A percentile compares a stretch with the other conserved stretches of the same genome.
Conservation (phyloP, 2,329 filamentous ascomycete species). For the Pseudogymnoascus sp. region DNA sequence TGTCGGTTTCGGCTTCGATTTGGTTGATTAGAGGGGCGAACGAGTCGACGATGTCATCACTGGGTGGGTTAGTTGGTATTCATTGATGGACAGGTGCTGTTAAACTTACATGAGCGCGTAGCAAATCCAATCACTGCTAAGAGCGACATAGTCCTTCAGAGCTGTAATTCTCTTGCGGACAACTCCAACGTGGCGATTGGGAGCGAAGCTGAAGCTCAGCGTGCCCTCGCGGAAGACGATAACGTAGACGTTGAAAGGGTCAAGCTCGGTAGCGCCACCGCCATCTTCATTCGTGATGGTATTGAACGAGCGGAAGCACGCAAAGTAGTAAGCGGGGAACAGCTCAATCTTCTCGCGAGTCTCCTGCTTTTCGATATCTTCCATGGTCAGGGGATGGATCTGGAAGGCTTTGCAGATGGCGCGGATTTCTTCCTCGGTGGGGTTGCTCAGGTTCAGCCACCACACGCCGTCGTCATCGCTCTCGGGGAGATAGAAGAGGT, state of each 20-base stretch:
- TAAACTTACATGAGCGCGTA: slow-evolving; percentile 82
- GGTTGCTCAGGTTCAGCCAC: slow-evolving; percentile 94
- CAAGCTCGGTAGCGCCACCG: slow-evolving; percentile 63
- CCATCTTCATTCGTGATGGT: slow-evolving; percentile 61
- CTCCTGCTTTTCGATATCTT: slow-evolving; percentile 93
- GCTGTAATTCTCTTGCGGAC: slow-evolving; percentile 88
- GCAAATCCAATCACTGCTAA: slow-evolving; percentile 98
- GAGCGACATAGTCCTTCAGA: slow-evolving; percentile 86
- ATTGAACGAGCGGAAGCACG: slow-evolving; percentile 91
- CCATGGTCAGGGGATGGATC: slow-evolving; percentile 88
- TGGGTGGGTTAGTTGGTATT: slow-evolving; percentile 28
- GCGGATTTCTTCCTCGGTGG: slow-evolving; percentile 79
- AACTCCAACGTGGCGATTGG: slow-evolving; percentile 78
- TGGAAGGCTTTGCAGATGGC: slow-evolving; percentile 90
- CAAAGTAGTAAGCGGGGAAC: slow-evolving; percentile 96
- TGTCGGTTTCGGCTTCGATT: slow-evolving; percentile 81
- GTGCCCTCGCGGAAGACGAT: slow-evolving; percentile 94
- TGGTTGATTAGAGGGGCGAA: slow-evolving; percentile 85
- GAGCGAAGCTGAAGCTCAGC: slow-evolving; percentile 86
- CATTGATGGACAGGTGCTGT: neutral
- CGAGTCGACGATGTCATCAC: slow-evolving; percentile 93
- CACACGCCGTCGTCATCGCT: slow-evolving; percentile 73
- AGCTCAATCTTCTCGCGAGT: slow-evolving; percentile 97
- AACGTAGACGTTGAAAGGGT: slow-evolving; percentile 94
- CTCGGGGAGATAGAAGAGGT: slow-evolving; percentile 65